These are phyloP conservation scores for Suillus fuscotomentosus DNA, from an alignment of 768 basidiomycete species.

Conservation along the genomic window DNA sequence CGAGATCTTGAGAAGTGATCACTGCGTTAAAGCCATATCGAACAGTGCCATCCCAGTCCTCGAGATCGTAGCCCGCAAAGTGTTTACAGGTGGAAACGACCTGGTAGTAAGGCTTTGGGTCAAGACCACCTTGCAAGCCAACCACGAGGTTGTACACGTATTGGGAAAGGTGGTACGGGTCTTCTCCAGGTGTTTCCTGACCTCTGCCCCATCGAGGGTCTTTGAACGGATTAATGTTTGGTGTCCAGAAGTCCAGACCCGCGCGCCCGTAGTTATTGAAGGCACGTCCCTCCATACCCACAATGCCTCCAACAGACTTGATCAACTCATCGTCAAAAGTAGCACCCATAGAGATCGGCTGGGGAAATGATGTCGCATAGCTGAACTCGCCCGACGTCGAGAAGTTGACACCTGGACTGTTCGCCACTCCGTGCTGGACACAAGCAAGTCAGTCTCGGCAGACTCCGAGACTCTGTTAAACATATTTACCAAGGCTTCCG, in stretches of 20 bases:
- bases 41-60: constrained; percentile 50
- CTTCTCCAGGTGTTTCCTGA: constrained; percentile 63
- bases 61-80: constrained; percentile 58
- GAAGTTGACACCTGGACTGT: constrained; percentile 51
- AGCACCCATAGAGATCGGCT: constrained; percentile 53
- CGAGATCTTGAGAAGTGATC: constrained; percentile 54
- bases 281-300: constrained; percentile 57
- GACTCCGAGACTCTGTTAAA: background rate
- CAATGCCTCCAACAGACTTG: constrained; percentile 45
- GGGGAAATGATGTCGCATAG: constrained; percentile 58
- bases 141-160: constrained; percentile 54
- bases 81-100: constrained; percentile 60
- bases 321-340: constrained; percentile 56
- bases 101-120: constrained; percentile 50
- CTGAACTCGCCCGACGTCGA: constrained; percentile 50
- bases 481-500: constrained; percentile 48
- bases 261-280: constrained; percentile 55
- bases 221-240: constrained; percentile 52
- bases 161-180: constrained; percentile 50
- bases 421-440: constrained; percentile 53
- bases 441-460: constrained; percentile 2
- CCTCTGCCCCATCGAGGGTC: constrained; percentile 65
- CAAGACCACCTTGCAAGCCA: constrained; percentile 57
- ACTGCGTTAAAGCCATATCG: constrained; percentile 52
- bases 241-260: constrained; percentile 57